Conservation (phyloP, 306 rosid species). For the Glycine tomentella region DNA sequence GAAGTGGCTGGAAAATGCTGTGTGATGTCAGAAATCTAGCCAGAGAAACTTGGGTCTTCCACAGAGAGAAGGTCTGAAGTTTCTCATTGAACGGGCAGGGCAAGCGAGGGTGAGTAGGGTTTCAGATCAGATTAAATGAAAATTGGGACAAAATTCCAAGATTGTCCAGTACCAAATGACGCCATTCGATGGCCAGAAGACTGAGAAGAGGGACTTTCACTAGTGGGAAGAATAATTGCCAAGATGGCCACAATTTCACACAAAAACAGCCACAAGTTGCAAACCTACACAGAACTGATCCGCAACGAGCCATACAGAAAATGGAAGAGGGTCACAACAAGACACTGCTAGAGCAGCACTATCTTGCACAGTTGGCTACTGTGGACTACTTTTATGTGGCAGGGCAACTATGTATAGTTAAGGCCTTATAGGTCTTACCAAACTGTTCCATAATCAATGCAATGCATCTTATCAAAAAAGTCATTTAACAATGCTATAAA, state of each 20-base stretch:
- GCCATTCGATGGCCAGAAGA: background rate
- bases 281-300: background rate
- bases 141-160: background rate
- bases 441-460: constrained; percentile 5
- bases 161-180: background rate
- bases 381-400: constrained; percentile 29
- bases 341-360: background rate
- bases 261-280: background rate
- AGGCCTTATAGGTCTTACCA: constrained; percentile 10
- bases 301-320: background rate
- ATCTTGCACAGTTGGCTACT: background rate
- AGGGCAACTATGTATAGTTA: constrained; percentile 19
- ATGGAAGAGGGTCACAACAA: background rate
- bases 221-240: background rate
- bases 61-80: background rate
- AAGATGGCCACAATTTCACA: background rate
- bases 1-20: background rate
- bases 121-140: background rate
- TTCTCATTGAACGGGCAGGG: background rate
- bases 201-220: background rate
- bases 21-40: background rate
- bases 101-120: background rate
- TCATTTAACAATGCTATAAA: constrained; percentile 20
- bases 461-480: background rate
- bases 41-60: background rate